Evolutionary conservation across 2,329 filamentous ascomycete species (phyloP), one percentile per base, ranked within the genome.

Genomic region (Pestalotiopsis sp.): DNA sequence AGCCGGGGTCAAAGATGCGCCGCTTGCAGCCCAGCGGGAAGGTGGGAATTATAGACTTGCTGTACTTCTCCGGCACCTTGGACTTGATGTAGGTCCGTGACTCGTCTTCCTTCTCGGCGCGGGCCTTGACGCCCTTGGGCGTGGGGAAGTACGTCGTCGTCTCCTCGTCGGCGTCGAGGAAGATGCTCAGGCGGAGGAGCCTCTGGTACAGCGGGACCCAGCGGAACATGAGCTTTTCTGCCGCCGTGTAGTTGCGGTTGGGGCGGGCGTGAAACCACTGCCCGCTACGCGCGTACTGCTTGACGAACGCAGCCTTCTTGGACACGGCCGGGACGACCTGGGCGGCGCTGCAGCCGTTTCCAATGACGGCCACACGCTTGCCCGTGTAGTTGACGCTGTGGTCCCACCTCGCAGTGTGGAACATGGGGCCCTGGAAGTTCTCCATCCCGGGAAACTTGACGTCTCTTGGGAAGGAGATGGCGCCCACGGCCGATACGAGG

Each of bases 351-450:
- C 77, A 80, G 3, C 79, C 79, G 39, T 79, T 80, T 3, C 79
- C 79, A n/a, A 81, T 79, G 23, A 82, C 74, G 2, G 75, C 79
- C 2, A 82, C 74, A 2, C 74, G 69, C 71, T 81, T 81, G 57
- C 71, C 75, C 12, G 69, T 68, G 57, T 72, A 77, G 39, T 75
- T 67, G 61, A 71, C 67, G 52, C 49, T 68, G 60, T 77, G 74
- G 27, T 79, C 76, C 79, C 79, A 82, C 17, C 70, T 69, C 1
- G 80, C 79, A 0, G 76, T 78, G 62, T 82, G 80, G 36, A 80
- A 74, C 13, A 81, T 73, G 25, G 72, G 71, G 3, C 80, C 80
- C 41, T 78, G 72, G 73, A 79, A 82, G 12, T 69, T 70, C 5
- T 76, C 72, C 38, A 79, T 72, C 0, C 79, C 78, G 57, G 70